These are phyloP conservation scores for Yamadazyma aaseri DNA, from an alignment of 1,139 yeast species.

Conservation along the genomic window DNA sequence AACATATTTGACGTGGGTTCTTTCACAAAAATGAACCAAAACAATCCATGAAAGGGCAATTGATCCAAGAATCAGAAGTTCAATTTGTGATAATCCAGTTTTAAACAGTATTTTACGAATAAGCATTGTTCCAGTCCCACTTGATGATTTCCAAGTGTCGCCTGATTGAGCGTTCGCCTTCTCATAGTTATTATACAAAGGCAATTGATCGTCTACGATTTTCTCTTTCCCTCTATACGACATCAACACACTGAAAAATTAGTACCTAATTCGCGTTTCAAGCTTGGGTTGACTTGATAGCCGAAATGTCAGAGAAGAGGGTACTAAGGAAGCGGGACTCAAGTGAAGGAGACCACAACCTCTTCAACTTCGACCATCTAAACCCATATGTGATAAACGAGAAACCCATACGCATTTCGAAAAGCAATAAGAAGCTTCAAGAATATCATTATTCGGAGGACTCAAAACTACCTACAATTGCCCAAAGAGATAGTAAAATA, in stretches of 20 bases:
- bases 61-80: slow-evolving; percentile 2
- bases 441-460: neutral
- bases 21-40: slow-evolving; percentile 58
- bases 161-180: too few relatives aligned
- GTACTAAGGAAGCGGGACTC: slow-evolving; percentile 23
- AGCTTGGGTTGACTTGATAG: too few relatives aligned
- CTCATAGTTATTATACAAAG: slow-evolving; percentile 10
- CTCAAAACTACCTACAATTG: neutral
- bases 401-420: slow-evolving; percentile 19
- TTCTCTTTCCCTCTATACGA: slow-evolving; percentile 17
- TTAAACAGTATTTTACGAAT: too few relatives aligned
- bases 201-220: slow-evolving; percentile 4
- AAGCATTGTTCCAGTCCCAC: too few relatives aligned
- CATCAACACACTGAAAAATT: slow-evolving; percentile 7
- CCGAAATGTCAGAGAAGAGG: slow-evolving; percentile 10
- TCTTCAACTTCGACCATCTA: slow-evolving; percentile 34
- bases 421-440: neutral
- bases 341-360: slow-evolving; percentile 6
- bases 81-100: neutral
- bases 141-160: too few relatives aligned
- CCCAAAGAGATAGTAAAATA: neutral
- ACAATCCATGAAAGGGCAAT: slow-evolving; percentile 39
- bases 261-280: neutral
- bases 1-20: slow-evolving; percentile 50
- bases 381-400: slow-evolving; percentile 26